Percentiles rank a stretch among this genome's conserved stretches.
These are phyloP conservation scores for Cryptosporidium canis DNA, from an alignment of 169 alveolate genomes.

Conservation along the genomic window DNA sequence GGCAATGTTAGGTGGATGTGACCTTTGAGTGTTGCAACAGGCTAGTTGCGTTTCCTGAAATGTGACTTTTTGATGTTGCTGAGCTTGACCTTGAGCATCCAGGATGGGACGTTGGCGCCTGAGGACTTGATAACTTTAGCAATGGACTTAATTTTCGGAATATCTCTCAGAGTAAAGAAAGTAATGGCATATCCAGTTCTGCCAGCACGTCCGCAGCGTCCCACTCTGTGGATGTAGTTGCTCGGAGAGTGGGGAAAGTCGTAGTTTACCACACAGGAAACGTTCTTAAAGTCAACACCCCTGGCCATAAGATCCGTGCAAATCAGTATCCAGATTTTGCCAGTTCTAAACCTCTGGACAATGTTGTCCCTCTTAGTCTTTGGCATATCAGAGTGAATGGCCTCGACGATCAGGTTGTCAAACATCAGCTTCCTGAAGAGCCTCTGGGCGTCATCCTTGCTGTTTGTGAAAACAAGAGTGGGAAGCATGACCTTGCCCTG, in stretches of 20 bases:
- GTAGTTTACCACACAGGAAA: conserved; percentile 94
- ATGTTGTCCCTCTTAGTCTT: conserved; percentile 75
- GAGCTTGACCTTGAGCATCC: conserved; percentile 81
- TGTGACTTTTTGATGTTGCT: conserved; percentile 24
- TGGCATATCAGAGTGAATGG: conserved; percentile 73
- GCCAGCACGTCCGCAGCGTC: conserved; percentile 99
- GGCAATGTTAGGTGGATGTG: too few relatives aligned
- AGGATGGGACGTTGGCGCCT: conserved; percentile 86
- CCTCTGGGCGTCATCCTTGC: conserved; percentile 70
- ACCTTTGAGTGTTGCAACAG: too few relatives aligned
- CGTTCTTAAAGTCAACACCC: conserved; percentile 96
- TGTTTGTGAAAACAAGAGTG: conserved; percentile 75
- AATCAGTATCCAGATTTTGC: conserved; percentile 91
- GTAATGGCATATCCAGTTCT: conserved; percentile 89
- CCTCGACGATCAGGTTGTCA: conserved; percentile 68
- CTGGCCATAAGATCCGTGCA: conserved; percentile 96
- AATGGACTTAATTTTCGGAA: conserved; percentile 78
- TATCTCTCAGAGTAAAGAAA: conserved; percentile 87
- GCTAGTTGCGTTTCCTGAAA: neutral
- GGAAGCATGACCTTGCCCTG: conserved; percentile 81
- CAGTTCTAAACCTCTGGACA: conserved; percentile 76
- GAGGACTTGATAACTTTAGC: conserved; percentile 85
- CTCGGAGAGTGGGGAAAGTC: conserved; percentile 94
- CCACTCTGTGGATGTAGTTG: conserved; percentile 96
- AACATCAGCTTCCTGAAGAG: conserved; percentile 49